Percentiles rank a stretch among this genome's conserved stretches.
Evolutionary conservation across 1,284 basidiomycete genomes (phyloP).

Genomic region (Mixia osmundae): DNA sequence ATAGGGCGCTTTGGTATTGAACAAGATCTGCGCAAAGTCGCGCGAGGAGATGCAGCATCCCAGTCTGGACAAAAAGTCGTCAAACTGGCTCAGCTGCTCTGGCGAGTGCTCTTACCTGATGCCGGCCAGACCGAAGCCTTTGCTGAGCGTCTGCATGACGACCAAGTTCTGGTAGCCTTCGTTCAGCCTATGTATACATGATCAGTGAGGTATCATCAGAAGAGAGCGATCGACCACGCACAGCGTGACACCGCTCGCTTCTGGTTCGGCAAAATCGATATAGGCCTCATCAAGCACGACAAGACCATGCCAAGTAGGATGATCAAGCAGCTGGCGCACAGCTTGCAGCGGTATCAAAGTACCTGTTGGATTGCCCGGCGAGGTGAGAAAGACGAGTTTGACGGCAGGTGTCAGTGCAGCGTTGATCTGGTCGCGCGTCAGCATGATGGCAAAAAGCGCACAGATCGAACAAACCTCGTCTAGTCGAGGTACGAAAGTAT

Average conservation of each 20-base stretch:
- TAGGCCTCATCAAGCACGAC: conserved; percentile 94
- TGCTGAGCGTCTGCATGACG: conserved; percentile 87
- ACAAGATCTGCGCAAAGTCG: conserved; percentile 67
- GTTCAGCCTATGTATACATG: conserved; percentile 1
- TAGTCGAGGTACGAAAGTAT: conserved; percentile 54
- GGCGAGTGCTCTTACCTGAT: conserved; percentile 39
- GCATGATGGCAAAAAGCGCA: neutral
- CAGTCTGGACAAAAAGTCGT: conserved; percentile 30
- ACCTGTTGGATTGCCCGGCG: conserved; percentile 91
- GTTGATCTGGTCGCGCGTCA: conserved; percentile 34
- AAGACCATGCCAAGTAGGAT: conserved; percentile 62
- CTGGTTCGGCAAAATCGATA: conserved; percentile 53
- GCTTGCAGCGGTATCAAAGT: conserved; percentile 53
- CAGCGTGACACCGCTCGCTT: conserved; percentile 37
- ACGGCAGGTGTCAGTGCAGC: conserved; percentile 45
- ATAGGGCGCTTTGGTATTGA: conserved; percentile 95
- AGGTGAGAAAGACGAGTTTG: conserved; percentile 86
- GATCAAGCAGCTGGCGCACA: conserved; percentile 50
- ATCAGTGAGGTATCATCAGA: neutral
- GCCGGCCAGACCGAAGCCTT: conserved; percentile 84
- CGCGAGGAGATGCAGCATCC: conserved; percentile 79
- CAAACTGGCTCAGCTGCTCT: neutral
- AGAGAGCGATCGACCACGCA: conserved; percentile 21
- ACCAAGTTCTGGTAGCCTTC: conserved; percentile 68
- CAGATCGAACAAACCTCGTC: conserved; percentile 35